A percentile compares a stretch with the other conserved stretches of the same genome.
phyloP scores from a whole-genome alignment of 2,329 filamentous ascomycete species.

The Fusarium equiseti region DNA sequence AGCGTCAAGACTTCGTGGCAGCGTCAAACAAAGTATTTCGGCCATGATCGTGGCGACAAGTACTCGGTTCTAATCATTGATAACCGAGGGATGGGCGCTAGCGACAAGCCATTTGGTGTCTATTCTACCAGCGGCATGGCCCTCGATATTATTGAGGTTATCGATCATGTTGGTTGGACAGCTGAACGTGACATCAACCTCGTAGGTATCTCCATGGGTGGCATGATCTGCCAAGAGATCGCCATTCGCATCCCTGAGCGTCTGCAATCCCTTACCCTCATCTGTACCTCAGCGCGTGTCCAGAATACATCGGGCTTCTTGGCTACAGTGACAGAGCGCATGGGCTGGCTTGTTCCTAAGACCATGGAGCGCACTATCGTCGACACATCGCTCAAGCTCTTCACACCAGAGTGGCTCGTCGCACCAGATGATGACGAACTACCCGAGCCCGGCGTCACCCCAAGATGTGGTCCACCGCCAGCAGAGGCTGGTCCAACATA shows the following conservation, averaged over 20 bases:
- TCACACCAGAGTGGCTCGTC: constrained; percentile 72
- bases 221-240: constrained; percentile 92
- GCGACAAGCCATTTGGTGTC: constrained; percentile 79
- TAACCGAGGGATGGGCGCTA: constrained; percentile 86
- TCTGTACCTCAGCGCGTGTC: constrained; percentile 71
- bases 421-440: constrained; percentile 69
- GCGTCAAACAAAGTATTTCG: constrained; percentile 84
- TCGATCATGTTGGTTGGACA: constrained; percentile 77
- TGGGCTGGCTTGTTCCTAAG: constrained; percentile 75
- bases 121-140: constrained; percentile 92
- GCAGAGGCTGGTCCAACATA: constrained; percentile 54
- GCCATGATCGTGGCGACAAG: constrained; percentile 73
- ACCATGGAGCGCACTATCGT: constrained; percentile 74
- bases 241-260: constrained; percentile 65
- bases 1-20: constrained; percentile 79
- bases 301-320: constrained; percentile 72
- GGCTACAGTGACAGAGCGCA: constrained; percentile 71
- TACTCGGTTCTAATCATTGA: constrained; percentile 84
- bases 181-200: constrained; percentile 69
- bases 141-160: constrained; percentile 77
- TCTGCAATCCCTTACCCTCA: constrained; percentile 68
- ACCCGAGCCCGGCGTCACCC: constrained; percentile 59
- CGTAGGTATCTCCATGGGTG: constrained; percentile 85
- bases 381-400: constrained; percentile 74
- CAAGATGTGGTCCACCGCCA: constrained; percentile 53